A percentile compares a stretch with the other conserved stretches of the same genome.
Evolutionary conservation across 129 eudicot genomes (phyloP).

Genomic region (Solidago caesia): DNA sequence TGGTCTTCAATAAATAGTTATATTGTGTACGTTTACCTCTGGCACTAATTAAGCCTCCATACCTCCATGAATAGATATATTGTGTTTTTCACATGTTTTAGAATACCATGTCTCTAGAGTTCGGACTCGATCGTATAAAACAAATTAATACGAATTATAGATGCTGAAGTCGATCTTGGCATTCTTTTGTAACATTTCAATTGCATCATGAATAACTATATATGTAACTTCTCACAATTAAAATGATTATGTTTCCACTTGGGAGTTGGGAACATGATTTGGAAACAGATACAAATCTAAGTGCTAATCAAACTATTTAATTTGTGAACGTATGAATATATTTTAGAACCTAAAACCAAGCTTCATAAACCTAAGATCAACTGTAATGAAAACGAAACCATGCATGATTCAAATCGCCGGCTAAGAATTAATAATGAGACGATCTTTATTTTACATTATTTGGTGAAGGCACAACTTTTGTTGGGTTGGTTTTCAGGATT

Average conservation of each 20-base stretch:
- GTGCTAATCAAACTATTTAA: not conserved
- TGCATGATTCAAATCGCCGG: slow-evolving; percentile 3
- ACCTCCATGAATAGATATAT: not conserved
- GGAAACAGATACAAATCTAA: not conserved
- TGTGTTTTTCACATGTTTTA: not conserved
- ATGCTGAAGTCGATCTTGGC: no score
- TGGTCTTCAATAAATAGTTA: slow-evolving; percentile 18
- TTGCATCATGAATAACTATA: no score
- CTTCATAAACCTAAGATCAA: not conserved
- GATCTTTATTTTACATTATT: slow-evolving; percentile 9
- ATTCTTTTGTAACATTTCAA: no score
- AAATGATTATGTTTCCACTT: no score
- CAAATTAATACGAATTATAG: no score
- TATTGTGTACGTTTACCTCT: not conserved
- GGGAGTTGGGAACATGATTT: no score
- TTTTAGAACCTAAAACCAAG: not conserved
- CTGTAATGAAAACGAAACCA: not conserved
- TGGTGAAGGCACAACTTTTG: not conserved
- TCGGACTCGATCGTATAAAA: no score
- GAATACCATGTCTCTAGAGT: no score
- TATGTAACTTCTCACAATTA: no score
- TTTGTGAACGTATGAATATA: not conserved
- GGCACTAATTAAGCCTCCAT: not conserved
- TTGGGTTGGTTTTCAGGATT: slow-evolving; percentile 8
- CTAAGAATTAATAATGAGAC: not conserved